A percentile compares a stretch with the other conserved stretches of the same genome.
Evolutionary conservation across 2,329 filamentous ascomycete species (phyloP).

Genomic region (Magnaporthiopsis incrustans): DNA sequence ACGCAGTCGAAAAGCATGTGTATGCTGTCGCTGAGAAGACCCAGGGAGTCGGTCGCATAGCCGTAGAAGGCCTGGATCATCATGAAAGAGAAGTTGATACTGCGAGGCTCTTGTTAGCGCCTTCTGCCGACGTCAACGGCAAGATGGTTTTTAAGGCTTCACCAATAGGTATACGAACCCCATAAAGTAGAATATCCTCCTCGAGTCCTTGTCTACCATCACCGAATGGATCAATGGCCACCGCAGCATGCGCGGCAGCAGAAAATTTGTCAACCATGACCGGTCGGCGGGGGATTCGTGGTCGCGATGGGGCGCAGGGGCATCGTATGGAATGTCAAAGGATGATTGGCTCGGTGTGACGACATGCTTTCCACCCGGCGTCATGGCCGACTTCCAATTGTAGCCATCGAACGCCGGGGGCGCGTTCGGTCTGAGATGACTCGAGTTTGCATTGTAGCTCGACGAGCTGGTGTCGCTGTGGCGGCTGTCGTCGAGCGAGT

Average conservation of each 20-base stretch:
- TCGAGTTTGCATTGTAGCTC: not conserved
- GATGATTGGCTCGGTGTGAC: conserved; percentile 22
- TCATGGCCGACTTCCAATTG: not conserved
- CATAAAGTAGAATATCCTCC: conserved; percentile 97
- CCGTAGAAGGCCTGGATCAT: conserved; percentile 89
- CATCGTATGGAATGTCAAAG: conserved; percentile 23
- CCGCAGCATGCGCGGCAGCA: conserved; percentile 61
- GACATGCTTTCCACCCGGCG: conserved; percentile 28
- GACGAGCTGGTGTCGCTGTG: conserved; percentile 18
- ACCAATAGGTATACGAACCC: conserved; percentile 44
- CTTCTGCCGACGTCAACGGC: not conserved
- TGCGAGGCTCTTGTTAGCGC: conserved; percentile 25
- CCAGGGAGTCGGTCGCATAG: conserved; percentile 84
- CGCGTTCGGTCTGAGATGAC: not conserved
- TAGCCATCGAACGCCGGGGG: not conserved
- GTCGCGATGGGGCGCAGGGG: conserved; percentile 22
- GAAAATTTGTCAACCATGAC: conserved; percentile 62
- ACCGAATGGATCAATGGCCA: conserved; percentile 81
- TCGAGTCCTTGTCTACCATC: conserved; percentile 81
- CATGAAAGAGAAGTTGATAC: conserved; percentile 94
- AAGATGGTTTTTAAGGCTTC: not conserved
- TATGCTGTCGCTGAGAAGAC: conserved; percentile 93
- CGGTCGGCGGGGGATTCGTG: conserved; percentile 37
- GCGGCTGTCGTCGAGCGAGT: conserved; percentile 30
- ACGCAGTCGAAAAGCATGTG: conserved; percentile 99